Evolutionary conservation across 2,329 filamentous ascomycete species (phyloP).

Genomic region (Cordyceps cicadae): DNA sequence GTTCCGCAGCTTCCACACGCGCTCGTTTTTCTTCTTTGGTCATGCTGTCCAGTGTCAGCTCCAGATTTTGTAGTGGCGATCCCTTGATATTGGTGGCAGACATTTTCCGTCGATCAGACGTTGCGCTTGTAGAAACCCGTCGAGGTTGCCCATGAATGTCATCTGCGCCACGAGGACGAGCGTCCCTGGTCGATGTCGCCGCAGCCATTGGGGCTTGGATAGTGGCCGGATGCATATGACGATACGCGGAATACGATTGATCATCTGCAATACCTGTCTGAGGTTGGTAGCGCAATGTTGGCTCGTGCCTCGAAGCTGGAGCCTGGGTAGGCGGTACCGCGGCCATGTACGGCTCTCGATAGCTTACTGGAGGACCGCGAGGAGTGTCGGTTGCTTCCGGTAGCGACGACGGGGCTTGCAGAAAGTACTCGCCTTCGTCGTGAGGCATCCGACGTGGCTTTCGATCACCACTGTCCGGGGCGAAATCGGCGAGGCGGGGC

Average conservation of each 20-base stretch:
- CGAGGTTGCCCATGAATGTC: slow-evolving; percentile 23
- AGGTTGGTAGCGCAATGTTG: slow-evolving; percentile 2
- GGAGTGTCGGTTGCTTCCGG: slow-evolving; percentile 55
- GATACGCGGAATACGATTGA: not conserved
- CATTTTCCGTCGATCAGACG: slow-evolving; percentile 42
- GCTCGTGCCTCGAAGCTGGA: slow-evolving; percentile 13
- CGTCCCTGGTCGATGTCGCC: not conserved
- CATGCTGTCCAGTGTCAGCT: slow-evolving; percentile 82
- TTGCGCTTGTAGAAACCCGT: slow-evolving; percentile 31
- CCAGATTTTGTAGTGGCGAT: slow-evolving; percentile 87
- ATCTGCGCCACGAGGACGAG: not conserved
- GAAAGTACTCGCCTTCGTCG: slow-evolving; percentile 33
- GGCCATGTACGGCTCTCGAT: slow-evolving; percentile 37
- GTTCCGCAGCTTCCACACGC: slow-evolving; percentile 73
- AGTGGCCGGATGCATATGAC: not conserved
- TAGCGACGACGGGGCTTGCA: slow-evolving; percentile 29
- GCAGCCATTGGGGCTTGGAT: not conserved
- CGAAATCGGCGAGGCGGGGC: slow-evolving; percentile 32
- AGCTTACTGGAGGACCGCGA: slow-evolving; percentile 49
- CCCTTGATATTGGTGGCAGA: slow-evolving; percentile 61
- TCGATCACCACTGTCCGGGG: slow-evolving; percentile 18
- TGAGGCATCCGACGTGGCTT: slow-evolving; percentile 31
- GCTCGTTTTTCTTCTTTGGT: slow-evolving; percentile 94
- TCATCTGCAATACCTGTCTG: slow-evolving; percentile 5
- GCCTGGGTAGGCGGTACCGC: not conserved